Base-by-base conservation (phyloP, 768 basidiomycete genomes). In the Cystofilobasidium capitatum region DNA sequence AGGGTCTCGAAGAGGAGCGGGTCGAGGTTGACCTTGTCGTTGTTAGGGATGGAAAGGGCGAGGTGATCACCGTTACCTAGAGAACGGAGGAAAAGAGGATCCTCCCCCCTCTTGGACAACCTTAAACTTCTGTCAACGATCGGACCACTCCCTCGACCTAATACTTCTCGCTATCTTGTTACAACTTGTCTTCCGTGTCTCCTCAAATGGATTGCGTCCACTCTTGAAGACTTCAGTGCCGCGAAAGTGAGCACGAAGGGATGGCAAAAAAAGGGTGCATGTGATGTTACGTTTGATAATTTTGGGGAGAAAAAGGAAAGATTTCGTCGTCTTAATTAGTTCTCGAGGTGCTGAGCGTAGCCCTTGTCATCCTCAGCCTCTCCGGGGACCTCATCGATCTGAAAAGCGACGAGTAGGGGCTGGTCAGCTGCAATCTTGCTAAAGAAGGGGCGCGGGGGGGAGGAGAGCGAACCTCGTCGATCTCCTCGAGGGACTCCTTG, bases 21-120 rank as follows among this genome's bases (percentile, higher is more conserved):
- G 84, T 96, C 58, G 88, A 89, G 69, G 92, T 90, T 76, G 91
- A 96, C 76, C 77, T 94, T 16, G 91, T 96, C 33, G 88, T 97
- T 62, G 79, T 97, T 70, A 76, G 90, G 76, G 91, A 97, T 75
- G 91, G 90, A 10, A 83, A 84, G 26, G 92, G 92, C 0, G 87
- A 92, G 67, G 86, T 92, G 69, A 88, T 96, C 35, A 91, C 85
- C 36, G 88, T 94, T 36, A 93, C 92, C 42, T 90, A 79, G 36
- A 31, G 35, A 10, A 37, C n/a, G 57, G 57, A 58, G 17, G 57
- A 37, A n/a, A 35, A 58, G 17, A n/a, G n/a, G n/a, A n/a, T n/a
- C n/a, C n/a, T n/a, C n/a, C n/a, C n/a, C n/a, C n/a, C n/a, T n/a
- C n/a, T n/a, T n/a, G n/a, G n/a, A n/a, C n/a, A n/a, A n/a, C n/a